Base-by-base conservation (phyloP, 352 stramenopile species). In the Globisporangium canariense region DNA sequence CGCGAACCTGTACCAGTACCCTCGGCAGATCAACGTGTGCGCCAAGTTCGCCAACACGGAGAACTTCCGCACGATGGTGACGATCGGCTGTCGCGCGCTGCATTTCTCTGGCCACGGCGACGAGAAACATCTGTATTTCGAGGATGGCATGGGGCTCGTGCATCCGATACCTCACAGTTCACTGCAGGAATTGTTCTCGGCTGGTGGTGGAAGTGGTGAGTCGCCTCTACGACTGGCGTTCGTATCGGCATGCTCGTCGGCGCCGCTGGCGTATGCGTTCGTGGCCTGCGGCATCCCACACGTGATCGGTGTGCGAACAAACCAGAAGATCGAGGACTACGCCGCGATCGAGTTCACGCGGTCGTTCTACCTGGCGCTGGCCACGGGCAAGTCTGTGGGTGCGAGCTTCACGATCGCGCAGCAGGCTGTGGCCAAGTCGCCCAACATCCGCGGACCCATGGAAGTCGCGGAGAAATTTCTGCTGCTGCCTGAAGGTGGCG, bases 81-180 rank as follows among this genome's bases (percentile, higher is more conserved):
- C 94, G 10, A 79, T 97, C 40, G 89, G 91, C 1, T 97, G 91
- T 64, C 82, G 88, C 59, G 94, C 91, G 28, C 73, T 99, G 34
- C 96, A 99, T 67, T 99, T 98, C 68, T 98, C 91, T 3, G 96
- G 96, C 14, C 96, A 99, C 66, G 96, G 96, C 0, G 91, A 98
- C 66, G 88, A 93, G 47, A 81, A 93, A 14, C 91, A 91, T 58
- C 58, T 98, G 14, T 97, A 97, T 61, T 98, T 99, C 71, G 96
- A 99, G 84, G 93, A 99, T 69, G 83, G 83, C 41, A 88, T 91
- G 80, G 83, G 83, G 0, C 67, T 91, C 2, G 86, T 94, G 18
- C 86, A 94, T 53, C 83, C 86, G 2, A 90, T 94, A 40, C 78
- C 81, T 0, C 83, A 91, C 69, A 84, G 70, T 55, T 78, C 79